phyloP scores from a whole-genome alignment of 805 yeast species.

The Suhomyces faveliae region DNA sequence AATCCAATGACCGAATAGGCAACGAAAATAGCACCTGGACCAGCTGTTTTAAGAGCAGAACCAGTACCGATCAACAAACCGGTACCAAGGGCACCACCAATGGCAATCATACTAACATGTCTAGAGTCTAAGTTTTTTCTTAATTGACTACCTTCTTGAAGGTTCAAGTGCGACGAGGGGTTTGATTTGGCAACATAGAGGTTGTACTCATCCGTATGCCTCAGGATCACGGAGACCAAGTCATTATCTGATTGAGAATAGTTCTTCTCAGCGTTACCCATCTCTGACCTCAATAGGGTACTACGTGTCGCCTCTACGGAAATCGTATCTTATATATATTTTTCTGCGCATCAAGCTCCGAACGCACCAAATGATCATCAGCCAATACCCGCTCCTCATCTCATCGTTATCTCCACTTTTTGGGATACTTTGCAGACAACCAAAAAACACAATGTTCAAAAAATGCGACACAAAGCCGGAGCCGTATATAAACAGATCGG shows the following conservation, averaged over 20 bases:
- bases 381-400: background rate
- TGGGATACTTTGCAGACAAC: background rate
- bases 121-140: constrained; percentile 46
- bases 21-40: constrained; percentile 64
- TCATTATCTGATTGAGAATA: constrained; percentile 12
- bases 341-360: background rate
- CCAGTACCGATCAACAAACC: constrained; percentile 80
- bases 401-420: background rate
- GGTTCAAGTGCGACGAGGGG: constrained; percentile 34
- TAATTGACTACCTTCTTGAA: constrained; percentile 20
- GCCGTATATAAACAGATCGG: background rate
- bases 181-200: constrained; percentile 45
- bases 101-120: constrained; percentile 70
- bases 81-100: constrained; percentile 83
- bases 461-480: background rate
- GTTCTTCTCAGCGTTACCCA: constrained; percentile 15
- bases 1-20: constrained; percentile 71
- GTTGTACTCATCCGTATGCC: constrained; percentile 50
- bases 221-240: constrained; percentile 32
- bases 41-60: constrained; percentile 64
- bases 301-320: background rate
- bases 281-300: constrained; percentile 4
- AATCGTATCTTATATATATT: background rate
- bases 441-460: background rate
- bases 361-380: background rate